A percentile compares a stretch with the other conserved stretches of the same genome.
phyloP scores from a whole-genome alignment of 805 yeast genomes.

The Vanderwaltozyma tropicalis region DNA sequence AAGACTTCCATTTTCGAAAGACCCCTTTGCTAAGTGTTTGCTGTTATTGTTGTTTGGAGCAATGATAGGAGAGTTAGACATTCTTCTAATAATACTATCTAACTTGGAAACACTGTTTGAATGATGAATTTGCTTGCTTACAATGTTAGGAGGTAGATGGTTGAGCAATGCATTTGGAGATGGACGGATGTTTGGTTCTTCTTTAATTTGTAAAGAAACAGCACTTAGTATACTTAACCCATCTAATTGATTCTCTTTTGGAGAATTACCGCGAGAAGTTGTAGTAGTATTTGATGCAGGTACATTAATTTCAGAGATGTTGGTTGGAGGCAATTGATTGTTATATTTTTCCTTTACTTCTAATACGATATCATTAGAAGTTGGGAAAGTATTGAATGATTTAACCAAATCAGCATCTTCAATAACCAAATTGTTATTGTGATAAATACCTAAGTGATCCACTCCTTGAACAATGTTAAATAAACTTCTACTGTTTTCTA shows the following conservation, averaged over 20 bases:
- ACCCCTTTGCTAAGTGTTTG: conserved; percentile 8
- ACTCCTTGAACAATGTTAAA: conserved; percentile 39
- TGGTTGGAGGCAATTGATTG: conserved; percentile 6
- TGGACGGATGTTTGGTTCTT: too few species aligned
- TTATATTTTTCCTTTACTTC: conserved; percentile 28
- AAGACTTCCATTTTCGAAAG: conserved; percentile 20
- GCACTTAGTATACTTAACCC: conserved; percentile 24
- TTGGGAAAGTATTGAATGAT: conserved; percentile 28
- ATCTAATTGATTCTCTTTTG: conserved; percentile 1
- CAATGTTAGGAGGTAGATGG: conserved; percentile 2
- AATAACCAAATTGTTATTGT: conserved; percentile 25
- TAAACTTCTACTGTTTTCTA: conserved; percentile 66
- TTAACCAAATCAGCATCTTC: conserved; percentile 40
- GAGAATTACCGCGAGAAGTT: not conserved
- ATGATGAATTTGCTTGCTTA: not conserved
- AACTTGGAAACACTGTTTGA: conserved; percentile 8
- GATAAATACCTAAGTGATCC: conserved; percentile 12
- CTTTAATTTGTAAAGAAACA: conserved; percentile 19
- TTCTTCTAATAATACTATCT: conserved; percentile 15
- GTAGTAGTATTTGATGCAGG: conserved; percentile 8
- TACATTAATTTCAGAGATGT: conserved; percentile 9
- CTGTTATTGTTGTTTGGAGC: not conserved
- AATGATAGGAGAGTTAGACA: conserved; percentile 8
- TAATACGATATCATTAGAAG: conserved; percentile 30
- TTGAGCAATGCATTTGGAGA: not conserved